Evolutionary conservation across 2,329 filamentous ascomycete genomes (phyloP), one percentile per base, ranked within the genome.

Genomic region (Teratosphaeria viscida): DNA sequence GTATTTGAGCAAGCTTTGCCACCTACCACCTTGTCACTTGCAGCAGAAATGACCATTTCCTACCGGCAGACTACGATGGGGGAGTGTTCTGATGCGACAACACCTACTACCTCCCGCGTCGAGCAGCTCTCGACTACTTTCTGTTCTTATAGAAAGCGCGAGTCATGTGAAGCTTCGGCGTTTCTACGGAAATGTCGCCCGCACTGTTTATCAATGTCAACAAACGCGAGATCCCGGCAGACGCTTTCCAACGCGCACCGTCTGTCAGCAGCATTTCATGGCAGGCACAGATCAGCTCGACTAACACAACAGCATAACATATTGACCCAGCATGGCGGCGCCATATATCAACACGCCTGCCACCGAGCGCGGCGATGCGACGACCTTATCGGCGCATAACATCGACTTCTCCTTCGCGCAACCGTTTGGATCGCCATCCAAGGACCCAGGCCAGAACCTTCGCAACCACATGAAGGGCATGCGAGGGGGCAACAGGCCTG

Each of bases 371-470:
- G 90, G 88, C 70, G 90, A 96, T 81, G 85, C 85, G 75, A 95
- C 91, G 65, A 92, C 87, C 74, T 79, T 95, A 63, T 63, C 57
- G 52, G 63, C 64, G 34, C 70, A 69, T 47, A 64, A 69, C 75
- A 85, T 95, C 70, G 90, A 95, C 68, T 85, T 92, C 66, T 95
- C 90, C 57, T 87, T 91, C 68, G 90, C 95, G 71, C 85, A 89
- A 60, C 94, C 92, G 0, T 96, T 96, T 67, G 84, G 86, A 59
- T 91, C 89, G 34, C 92, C 88, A 27, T 83, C 81, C 32, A 92
- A 89, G 74, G 84, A 86, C 70, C 74, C 70, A 49, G 84, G 85
- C 68, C 89, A 74, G 59, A 68, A 94, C 67, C 77, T 96, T 27
- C 77, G 95, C 55, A 85, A 87, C 63, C 85, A 89, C 64, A 81